phyloP scores from a whole-genome alignment of 805 yeast genomes.

The Ogataea naganishii region DNA sequence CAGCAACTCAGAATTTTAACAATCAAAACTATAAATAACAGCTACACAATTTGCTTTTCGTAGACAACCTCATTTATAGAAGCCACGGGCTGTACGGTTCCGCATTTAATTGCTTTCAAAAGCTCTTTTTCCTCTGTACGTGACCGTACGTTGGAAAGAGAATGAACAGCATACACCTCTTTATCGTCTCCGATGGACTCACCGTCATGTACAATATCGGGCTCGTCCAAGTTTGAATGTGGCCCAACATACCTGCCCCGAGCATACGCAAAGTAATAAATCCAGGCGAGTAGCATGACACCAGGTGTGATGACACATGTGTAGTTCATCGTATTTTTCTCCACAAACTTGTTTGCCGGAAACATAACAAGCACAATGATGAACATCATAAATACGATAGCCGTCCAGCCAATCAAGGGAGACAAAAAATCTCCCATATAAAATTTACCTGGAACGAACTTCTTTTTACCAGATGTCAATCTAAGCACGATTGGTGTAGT shows the following conservation, averaged over 20 bases:
- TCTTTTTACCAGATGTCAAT: slow-evolving; percentile 26
- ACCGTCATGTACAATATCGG: slow-evolving; percentile 14
- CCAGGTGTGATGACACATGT: slow-evolving; percentile 25
- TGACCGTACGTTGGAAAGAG: slow-evolving; percentile 6
- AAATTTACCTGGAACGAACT: slow-evolving; percentile 32
- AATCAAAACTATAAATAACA: no score
- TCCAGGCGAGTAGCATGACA: slow-evolving; percentile 45
- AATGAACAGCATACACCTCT: slow-evolving; percentile 12
- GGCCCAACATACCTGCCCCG: slow-evolving; percentile 54
- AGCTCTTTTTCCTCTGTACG: slow-evolving; percentile 11
- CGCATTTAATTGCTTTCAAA: slow-evolving; percentile 10
- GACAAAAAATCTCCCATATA: slow-evolving; percentile 26
- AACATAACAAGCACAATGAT: slow-evolving; percentile 24
- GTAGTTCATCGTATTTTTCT: slow-evolving; percentile 25
- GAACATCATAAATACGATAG: slow-evolving; percentile 18
- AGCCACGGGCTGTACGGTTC: slow-evolving; percentile 12
- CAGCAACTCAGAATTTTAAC: no score
- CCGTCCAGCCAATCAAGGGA: slow-evolving; percentile 19
- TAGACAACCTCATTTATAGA: no score
- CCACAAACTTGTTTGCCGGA: slow-evolving; percentile 17
- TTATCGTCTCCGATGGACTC: slow-evolving; percentile 12
- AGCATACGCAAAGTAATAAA: slow-evolving; percentile 46
- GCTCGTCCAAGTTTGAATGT: slow-evolving; percentile 18
- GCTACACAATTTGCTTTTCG: no score
- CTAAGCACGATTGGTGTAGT: slow-evolving; percentile 29